Percentiles rank a stretch among this genome's conserved stretches.
Evolutionary conservation across 768 basidiomycete genomes (phyloP).

Genomic region (Heimioporus sp.): DNA sequence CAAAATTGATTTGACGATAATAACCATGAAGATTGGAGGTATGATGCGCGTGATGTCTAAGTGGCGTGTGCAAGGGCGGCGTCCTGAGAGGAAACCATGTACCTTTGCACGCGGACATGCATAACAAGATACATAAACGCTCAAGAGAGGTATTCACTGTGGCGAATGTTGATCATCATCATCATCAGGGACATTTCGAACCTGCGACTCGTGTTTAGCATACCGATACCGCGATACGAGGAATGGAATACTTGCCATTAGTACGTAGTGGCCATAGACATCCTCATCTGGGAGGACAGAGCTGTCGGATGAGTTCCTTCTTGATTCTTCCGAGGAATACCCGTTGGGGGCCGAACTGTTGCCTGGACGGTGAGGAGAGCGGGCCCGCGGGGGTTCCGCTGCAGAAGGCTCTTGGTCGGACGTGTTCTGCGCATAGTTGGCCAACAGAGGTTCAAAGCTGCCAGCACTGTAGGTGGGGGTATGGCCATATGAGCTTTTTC

Average conservation of each 20-base stretch:
- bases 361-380: slow-evolving; percentile 2
- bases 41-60: slow-evolving; percentile 17
- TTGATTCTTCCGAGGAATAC: slow-evolving; percentile 20
- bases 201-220: slow-evolving; percentile 35
- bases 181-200: slow-evolving; percentile 54
- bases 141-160: slow-evolving; percentile 8
- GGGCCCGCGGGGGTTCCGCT: slow-evolving; percentile 32
- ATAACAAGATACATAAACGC: slow-evolving; percentile 6
- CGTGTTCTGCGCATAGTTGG: slow-evolving; percentile 36
- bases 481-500: slow-evolving; percentile 38
- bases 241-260: slow-evolving; percentile 43
- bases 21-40: slow-evolving; percentile 6
- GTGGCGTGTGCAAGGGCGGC: slow-evolving; percentile 7
- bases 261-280: slow-evolving; percentile 54
- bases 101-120: slow-evolving; percentile 4
- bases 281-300: slow-evolving; percentile 46
- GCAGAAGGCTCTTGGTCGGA: slow-evolving; percentile 18
- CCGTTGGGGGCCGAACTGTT: slow-evolving; percentile 1
- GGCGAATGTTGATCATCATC: slow-evolving; percentile 34
- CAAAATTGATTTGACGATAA: slow-evolving; percentile 8
- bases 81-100: slow-evolving; percentile 1
- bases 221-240: background rate
- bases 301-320: slow-evolving; percentile 22
- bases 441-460: slow-evolving; percentile 61
- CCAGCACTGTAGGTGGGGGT: slow-evolving; percentile 49